A percentile compares a stretch with the other conserved stretches of the same genome.
Conservation (phyloP, 1,284 basidiomycete genomes). For the Stereum hirsutum region DNA sequence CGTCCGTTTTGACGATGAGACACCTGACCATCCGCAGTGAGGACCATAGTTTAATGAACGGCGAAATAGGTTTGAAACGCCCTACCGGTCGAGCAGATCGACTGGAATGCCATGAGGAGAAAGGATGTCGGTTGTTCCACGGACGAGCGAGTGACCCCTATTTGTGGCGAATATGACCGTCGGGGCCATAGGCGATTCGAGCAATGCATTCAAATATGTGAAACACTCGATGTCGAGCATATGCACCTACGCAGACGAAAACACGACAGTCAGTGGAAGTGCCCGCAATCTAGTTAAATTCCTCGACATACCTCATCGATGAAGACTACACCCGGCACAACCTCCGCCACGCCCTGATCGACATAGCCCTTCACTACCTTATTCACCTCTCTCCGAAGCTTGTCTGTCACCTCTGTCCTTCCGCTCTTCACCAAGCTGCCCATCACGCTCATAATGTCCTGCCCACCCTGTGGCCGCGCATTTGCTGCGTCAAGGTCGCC, state of each 20-base stretch:
- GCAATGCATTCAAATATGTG: slow-evolving; percentile 93
- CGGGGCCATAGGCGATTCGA: slow-evolving; percentile 95
- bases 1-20: slow-evolving; percentile 92
- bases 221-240: slow-evolving; percentile 99
- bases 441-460: slow-evolving; percentile 99
- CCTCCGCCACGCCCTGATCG: slow-evolving; percentile 95
- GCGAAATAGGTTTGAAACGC: slow-evolving; percentile 5
- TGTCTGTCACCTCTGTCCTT: slow-evolving; percentile 95
- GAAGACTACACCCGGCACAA: slow-evolving; percentile 96
- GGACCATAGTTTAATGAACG: slow-evolving; percentile 4
- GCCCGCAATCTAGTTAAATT: background rate
- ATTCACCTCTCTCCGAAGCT: slow-evolving; percentile 92
- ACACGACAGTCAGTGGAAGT: background rate
- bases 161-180: slow-evolving; percentile 97
- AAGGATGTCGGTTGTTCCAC: slow-evolving; percentile 88
- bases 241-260: slow-evolving; percentile 61
- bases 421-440: slow-evolving; percentile 93
- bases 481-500: slow-evolving; percentile 97
- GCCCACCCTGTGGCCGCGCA: slow-evolving; percentile 89
- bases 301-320: slow-evolving; percentile 81
- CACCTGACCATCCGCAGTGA: slow-evolving; percentile 43
- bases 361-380: slow-evolving; percentile 98
- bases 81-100: slow-evolving; percentile 85
- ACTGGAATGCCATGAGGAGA: slow-evolving; percentile 92
- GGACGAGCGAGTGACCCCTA: slow-evolving; percentile 84